Base-by-base conservation (phyloP, 1,284 basidiomycete genomes). In the Inonotus obliquus region DNA sequence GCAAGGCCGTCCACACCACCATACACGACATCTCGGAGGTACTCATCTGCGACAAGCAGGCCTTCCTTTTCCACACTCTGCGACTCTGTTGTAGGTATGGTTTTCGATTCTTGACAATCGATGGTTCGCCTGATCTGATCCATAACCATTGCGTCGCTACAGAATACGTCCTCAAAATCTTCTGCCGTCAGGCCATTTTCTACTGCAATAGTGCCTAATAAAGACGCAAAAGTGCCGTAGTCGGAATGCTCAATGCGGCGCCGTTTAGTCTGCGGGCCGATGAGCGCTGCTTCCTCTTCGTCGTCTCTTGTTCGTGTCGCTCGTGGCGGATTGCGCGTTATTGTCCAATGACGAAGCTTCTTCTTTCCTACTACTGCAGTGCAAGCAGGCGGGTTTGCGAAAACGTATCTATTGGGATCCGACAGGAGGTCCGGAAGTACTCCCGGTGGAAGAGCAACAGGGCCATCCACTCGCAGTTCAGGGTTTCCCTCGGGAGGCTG, bases 1-100 rank as follows among this genome's bases (percentile, higher is more conserved):
- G 89, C 88, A 27, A 84, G 73, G 1, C 89, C 89, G 62, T 88
- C 86, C 0, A 81, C 75, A 39, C 89, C 88, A 0, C 89, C 89
- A 67, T 91, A 91, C 0, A 91, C 87, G 7, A 89, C 69, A 68
- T 90, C 86, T 32, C 79, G 73, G 17, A 91, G 59, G 68, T 87
- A 89, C 27, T 77, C 78, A 70, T 88, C 84, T 1, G 81, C 86
- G 72, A 79, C 80, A 81, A 89, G 66, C 84, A 85, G 4, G 71
- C 70, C 14, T 71, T 66, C 13, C 66, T 63, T 19, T 52, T 63
- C 54, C 23, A 65, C 64, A 25, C 41, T 44, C 23, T 54, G 61
- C 56, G 63, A 59, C 25, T 66, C 61, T 35, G 52, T 54, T 56
- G 25, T 17, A n/a, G 39, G 17, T 10, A 17, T 19, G n/a, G 44